Evolutionary conservation across 2,329 filamentous ascomycete genomes (phyloP), one percentile per base, ranked within the genome.

Genomic region (Hawksworthiomyces lignivorus): DNA sequence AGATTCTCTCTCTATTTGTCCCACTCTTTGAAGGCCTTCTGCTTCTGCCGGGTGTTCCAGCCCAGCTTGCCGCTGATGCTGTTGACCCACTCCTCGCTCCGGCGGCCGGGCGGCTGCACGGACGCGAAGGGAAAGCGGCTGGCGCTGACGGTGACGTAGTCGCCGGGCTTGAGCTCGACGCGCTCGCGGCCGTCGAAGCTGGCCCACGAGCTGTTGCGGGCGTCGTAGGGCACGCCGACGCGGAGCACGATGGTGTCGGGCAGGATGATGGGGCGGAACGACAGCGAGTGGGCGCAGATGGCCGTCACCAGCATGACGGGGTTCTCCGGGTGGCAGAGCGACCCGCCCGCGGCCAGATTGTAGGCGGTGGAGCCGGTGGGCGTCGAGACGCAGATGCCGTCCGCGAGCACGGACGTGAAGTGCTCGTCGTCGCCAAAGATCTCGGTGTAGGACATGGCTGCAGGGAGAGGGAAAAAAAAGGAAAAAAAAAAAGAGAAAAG

Each of bases 361-460:
- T 97, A 97, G 15, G 90, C 90, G 12, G 90, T 97, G 6, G 85
- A 92, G 12, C 90, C 92, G 0, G 92, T 97, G 0, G 90, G 92
- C 6, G 90, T 97, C 1, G 90, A 88, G 19, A 97, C 84, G 57
- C 88, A 95, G 45, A 97, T 78, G 11, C 90, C 90, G 58, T 97
- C 92, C 19, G 90, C 92, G 51, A 92, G 82, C 7, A 97, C 78
- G 0, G 88, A 94, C 0, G 92, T 96, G 61, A 96, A 92, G 62
- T 95, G 88, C 61, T 94, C 87, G 54, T 96, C 87, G 54, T 96
- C 90, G 17, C 88, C 89, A 58, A 96, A 96, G 20, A 97, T 75
- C 58, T 97, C 90, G 17, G 86, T 88, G 39, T 80, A 82, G 10
- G 87, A 92, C 86, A 98, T 90, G 41, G 88, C 84, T 88, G 51